Percentiles rank a stretch among this genome's conserved stretches.
Conservation (phyloP, 176 grass and related monocot genomes). For the Oryza australiensis region DNA sequence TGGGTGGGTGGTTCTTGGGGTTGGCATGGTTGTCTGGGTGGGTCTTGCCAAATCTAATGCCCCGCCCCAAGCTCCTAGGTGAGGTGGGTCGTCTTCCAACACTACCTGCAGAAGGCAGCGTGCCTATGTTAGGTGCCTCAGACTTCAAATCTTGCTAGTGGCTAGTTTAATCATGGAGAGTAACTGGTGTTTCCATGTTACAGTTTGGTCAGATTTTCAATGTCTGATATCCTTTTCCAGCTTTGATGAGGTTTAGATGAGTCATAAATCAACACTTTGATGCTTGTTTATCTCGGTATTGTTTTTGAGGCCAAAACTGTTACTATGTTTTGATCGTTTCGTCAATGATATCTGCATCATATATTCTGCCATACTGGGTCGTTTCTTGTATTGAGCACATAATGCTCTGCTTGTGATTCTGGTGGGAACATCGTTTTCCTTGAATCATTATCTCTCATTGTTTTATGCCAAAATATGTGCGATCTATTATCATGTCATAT, state of each 20-base stretch:
- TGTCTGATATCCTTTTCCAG: conserved; percentile 9
- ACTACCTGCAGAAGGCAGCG: conserved; percentile 7
- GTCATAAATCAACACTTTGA: conserved; percentile 11
- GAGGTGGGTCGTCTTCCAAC: neutral
- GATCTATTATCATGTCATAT: neutral
- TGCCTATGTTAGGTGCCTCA: neutral
- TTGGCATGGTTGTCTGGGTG: conserved; percentile 52
- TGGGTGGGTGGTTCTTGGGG: conserved; percentile 71
- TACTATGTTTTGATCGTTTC: conserved; percentile 1
- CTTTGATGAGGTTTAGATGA: conserved; percentile 28
- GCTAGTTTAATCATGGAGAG: conserved; percentile 32
- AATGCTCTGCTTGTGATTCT: neutral
- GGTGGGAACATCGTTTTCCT: neutral
- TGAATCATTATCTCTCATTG: neutral
- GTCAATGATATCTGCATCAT: neutral
- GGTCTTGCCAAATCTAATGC: conserved; percentile 46
- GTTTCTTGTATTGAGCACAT: neutral
- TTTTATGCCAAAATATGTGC: neutral
- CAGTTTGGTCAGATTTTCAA: conserved; percentile 32
- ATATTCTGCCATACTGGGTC: neutral
- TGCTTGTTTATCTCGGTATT: neutral
- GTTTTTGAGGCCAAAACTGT: conserved; percentile 15
- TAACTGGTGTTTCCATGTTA: conserved; percentile 28
- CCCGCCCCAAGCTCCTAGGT: conserved; percentile 28
- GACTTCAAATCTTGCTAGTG: conserved; percentile 26